Base-by-base conservation (phyloP, 1,139 yeast genomes). In the Kluyveromyces sp. region DNA sequence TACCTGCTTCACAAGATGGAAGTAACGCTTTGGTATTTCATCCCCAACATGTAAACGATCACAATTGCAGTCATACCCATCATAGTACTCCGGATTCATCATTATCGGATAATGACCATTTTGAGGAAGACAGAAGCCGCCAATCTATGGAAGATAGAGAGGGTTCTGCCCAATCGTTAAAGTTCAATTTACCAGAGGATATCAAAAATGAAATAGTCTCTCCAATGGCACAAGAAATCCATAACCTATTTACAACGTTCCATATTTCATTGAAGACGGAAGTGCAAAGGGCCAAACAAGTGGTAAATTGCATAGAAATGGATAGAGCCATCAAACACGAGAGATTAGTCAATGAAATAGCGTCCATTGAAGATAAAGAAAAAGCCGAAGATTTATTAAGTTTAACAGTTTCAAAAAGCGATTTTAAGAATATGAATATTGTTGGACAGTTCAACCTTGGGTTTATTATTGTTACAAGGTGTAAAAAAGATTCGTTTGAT, bases 361-460 rank as follows among this genome's bases (percentile, higher is more conserved):
- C 42, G 32, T 48, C 65, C 10, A 59, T 71, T 36, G 66, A 65
- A 21, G 67, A 74, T 41, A 65, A 63, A n/a, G 70, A 72, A 40
- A 74, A 72, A 42, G 83, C 83, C 5, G 85, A 82, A 51, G 69
- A 69, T 8, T 71, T 70, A 43, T 60, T 81, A 37, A 70, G 81
- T 0, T 65, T 80, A 46, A 74, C 76, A 0, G 78, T 86, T 1
- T 70, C 75, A 4, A 85, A 84, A 56, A 54, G 68, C 0, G 94
- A 86, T 56, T 87, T 92, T 58, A 58, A 65, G 3, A 61, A 72
- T 5, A 90, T 92, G 97, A 65, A 73, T 41, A 66, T 94, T 21
- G 77, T 90, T 7, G 99, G 99, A 0, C 98, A 90, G 64, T 92
- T 92, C 67, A 92, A 92, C 60, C 67, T 85, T 29, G 98, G 98